A percentile compares a stretch with the other conserved stretches of the same genome.
phyloP scores from a whole-genome alignment of 1,139 yeast genomes.

The Suhomyces choctaworum region DNA sequence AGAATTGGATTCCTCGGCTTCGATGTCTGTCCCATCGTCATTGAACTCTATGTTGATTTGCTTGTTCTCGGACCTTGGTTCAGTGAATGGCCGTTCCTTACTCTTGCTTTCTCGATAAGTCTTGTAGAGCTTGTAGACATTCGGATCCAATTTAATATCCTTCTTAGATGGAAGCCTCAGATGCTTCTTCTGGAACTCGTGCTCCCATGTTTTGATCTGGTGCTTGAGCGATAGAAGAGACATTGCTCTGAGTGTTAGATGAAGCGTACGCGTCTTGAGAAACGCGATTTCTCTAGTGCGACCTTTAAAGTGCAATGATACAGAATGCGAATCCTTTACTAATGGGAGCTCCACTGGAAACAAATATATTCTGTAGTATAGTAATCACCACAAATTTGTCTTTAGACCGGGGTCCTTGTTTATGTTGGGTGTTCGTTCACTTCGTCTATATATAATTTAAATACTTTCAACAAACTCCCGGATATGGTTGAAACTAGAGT shows the following conservation, averaged over 20 bases:
- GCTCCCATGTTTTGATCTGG: slow-evolving; percentile 67
- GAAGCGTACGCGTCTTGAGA: neutral
- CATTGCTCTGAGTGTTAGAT: no score
- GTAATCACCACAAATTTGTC: no score
- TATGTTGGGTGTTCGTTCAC: no score
- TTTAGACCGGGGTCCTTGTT: no score
- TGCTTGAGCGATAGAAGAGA: slow-evolving; percentile 27
- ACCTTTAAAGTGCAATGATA: no score
- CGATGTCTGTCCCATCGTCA: slow-evolving; percentile 9
- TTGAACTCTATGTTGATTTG: slow-evolving; percentile 7
- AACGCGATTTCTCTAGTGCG: no score
- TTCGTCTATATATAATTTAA: neutral
- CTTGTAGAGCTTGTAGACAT: slow-evolving; percentile 47
- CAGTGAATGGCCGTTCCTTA: slow-evolving; percentile 2
- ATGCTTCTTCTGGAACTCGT: slow-evolving; percentile 40
- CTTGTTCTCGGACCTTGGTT: slow-evolving; percentile 1
- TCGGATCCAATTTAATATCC: slow-evolving; percentile 52
- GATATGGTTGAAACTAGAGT: slow-evolving; percentile 7
- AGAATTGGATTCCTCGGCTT: slow-evolving; percentile 8
- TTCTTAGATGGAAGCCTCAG: slow-evolving; percentile 52
- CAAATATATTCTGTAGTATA: no score
- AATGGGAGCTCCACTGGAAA: no score
- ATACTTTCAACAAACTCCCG: slow-evolving; percentile 5
- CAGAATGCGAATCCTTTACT: no score
- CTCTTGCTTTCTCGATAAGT: slow-evolving; percentile 36